Evolutionary conservation across 164 flowering plant genomes (phyloP).

Genomic region (Hamamelis virginiana): DNA sequence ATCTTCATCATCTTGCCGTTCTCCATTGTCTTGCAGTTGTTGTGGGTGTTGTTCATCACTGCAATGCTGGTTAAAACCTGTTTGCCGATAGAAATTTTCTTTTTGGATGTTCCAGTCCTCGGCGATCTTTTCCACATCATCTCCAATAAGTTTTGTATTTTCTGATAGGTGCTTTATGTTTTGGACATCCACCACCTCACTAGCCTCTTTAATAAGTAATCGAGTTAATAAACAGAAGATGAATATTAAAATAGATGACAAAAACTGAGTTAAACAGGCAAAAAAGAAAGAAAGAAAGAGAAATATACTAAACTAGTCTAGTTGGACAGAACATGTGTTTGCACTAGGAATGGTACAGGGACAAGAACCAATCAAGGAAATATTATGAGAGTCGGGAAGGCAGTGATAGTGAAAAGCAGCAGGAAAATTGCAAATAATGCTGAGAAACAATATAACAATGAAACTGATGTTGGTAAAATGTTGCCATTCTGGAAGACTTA

Average conservation of each 20-base stretch:
- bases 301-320: not conserved
- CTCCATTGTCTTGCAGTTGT: slow-evolving; percentile 11
- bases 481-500: no score
- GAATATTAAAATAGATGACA: not conserved
- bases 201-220: slow-evolving; percentile 46
- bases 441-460: no score
- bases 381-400: not conserved
- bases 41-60: slow-evolving; percentile 15
- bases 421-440: no score
- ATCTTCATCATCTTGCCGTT: slow-evolving; percentile 24
- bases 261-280: not conserved
- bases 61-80: slow-evolving; percentile 24
- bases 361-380: no score
- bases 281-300: not conserved
- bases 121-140: slow-evolving; percentile 40
- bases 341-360: no score
- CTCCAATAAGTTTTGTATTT: slow-evolving; percentile 42
- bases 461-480: no score
- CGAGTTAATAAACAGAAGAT: not conserved
- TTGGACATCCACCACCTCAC: slow-evolving; percentile 48
- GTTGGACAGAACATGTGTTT: no score
- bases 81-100: slow-evolving; percentile 45
- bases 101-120: slow-evolving; percentile 59
- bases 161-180: slow-evolving; percentile 66
- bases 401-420: no score